These are phyloP conservation scores for Mycena vulgaris DNA, from an alignment of 768 basidiomycete genomes.

Conservation along the genomic window DNA sequence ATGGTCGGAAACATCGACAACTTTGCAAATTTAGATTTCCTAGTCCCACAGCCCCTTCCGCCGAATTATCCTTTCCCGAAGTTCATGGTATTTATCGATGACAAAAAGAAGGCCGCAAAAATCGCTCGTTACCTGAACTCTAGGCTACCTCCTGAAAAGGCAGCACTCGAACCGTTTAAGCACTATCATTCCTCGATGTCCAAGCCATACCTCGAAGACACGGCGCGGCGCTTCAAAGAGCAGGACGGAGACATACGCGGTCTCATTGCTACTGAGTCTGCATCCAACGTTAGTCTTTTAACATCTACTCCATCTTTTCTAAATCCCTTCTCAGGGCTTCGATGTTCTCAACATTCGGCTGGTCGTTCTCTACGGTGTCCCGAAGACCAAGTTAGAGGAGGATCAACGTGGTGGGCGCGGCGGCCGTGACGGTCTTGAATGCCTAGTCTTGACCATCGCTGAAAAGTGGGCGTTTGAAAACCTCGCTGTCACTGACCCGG, in stretches of 20 bases:
- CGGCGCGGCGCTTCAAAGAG: not conserved
- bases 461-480: constrained; percentile 7
- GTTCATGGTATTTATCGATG: constrained; percentile 3
- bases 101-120: not conserved
- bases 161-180: not conserved
- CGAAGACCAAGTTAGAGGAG: not conserved
- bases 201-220: constrained; percentile 1
- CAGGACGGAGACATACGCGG: not conserved
- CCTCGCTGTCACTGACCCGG: not conserved
- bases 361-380: constrained; percentile 3
- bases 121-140: not conserved
- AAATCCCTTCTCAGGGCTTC: not conserved
- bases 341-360: not conserved
- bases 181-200: constrained; percentile 17
- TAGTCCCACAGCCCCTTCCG: not conserved
- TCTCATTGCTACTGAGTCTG: not conserved
- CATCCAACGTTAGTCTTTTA: constrained; percentile 2
- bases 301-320: no score
- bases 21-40: constrained; percentile 5
- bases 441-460: constrained; percentile 9
- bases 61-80: not conserved
- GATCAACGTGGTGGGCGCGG: constrained; percentile 19
- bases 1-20: constrained; percentile 4
- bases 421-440: constrained; percentile 17
- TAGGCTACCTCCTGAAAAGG: not conserved